These are phyloP conservation scores for Ilex paraguariensis DNA, from an alignment of 305 asterid genomes.

Conservation along the genomic window DNA sequence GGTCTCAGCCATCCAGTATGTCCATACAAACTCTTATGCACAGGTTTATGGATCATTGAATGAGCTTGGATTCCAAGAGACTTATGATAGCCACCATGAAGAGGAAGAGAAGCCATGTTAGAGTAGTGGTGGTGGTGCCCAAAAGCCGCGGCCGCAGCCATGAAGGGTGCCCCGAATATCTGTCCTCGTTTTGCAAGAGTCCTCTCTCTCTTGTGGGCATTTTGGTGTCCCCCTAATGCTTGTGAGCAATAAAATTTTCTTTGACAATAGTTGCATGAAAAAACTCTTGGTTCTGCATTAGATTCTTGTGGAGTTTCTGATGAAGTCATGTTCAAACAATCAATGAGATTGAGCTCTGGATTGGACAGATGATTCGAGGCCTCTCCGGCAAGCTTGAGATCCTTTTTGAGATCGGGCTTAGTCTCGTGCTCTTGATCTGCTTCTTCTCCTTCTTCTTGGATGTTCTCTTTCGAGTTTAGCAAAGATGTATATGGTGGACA, in stretches of 20 bases:
- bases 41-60: conserved; percentile 18
- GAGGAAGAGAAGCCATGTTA: conserved; percentile 11
- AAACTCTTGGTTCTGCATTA: conserved; percentile 5
- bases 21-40: not conserved
- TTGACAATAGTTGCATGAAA: conserved; percentile 22
- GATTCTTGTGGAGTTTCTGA: not conserved
- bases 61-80: conserved; percentile 17
- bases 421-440: not conserved
- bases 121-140: not conserved
- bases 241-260: conserved; percentile 21
- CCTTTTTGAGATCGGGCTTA: too few species aligned
- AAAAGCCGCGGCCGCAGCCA: conserved; percentile 9
- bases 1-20: not conserved
- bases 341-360: conserved; percentile 9
- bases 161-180: not conserved
- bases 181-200: conserved; percentile 6
- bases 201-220: conserved; percentile 23
- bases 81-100: conserved; percentile 4
- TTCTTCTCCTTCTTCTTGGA: not conserved
- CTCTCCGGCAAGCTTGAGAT: not conserved
- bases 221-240: conserved; percentile 22
- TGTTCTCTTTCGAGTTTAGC: too few species aligned
- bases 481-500: too few species aligned
- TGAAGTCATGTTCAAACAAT: not conserved
- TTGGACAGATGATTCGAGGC: not conserved